A percentile compares a stretch with the other conserved stretches of the same genome.
These are phyloP conservation scores for Malus hybrid DNA, from an alignment of 331 rosid genomes.

Conservation along the genomic window DNA sequence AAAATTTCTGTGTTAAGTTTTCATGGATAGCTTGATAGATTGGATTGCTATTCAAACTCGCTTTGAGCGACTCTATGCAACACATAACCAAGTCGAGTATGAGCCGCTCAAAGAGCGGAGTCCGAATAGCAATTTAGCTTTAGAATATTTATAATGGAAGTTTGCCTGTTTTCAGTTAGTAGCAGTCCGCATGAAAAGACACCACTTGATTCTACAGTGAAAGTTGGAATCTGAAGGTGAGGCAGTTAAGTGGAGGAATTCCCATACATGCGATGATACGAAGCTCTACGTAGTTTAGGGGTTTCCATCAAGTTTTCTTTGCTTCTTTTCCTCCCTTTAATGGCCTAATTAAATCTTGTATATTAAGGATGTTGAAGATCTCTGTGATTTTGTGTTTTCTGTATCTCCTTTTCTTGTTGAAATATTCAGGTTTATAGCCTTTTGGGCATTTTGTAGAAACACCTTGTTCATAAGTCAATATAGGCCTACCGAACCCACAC, in stretches of 20 bases:
- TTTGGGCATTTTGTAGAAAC: neutral
- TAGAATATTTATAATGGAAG: neutral
- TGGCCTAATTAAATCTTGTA: slow-evolving; percentile 6
- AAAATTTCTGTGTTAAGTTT: neutral
- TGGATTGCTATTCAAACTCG: neutral
- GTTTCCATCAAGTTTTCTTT: neutral
- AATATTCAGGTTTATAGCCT: neutral
- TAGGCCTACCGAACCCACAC: neutral
- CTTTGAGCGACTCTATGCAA: neutral
- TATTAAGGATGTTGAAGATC: slow-evolving; percentile 7
- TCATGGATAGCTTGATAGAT: neutral
- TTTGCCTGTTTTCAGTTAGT: slow-evolving; percentile 11
- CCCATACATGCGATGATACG: neutral
- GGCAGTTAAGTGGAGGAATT: neutral
- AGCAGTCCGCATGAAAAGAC: slow-evolving; percentile 18
- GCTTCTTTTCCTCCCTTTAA: neutral
- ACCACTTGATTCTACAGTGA: slow-evolving; percentile 11
- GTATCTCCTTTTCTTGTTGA: neutral
- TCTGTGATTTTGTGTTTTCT: neutral
- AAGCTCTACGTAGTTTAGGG: slow-evolving; percentile 4
- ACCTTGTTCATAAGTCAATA: neutral
- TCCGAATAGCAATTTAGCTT: neutral
- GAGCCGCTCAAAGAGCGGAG: neutral
- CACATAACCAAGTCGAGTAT: neutral
- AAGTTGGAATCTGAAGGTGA: neutral